A percentile compares a stretch with the other conserved stretches of the same genome.
phyloP scores from a whole-genome alignment of 495 filamentous ascomycete genomes.

The Neurospora sp. region DNA sequence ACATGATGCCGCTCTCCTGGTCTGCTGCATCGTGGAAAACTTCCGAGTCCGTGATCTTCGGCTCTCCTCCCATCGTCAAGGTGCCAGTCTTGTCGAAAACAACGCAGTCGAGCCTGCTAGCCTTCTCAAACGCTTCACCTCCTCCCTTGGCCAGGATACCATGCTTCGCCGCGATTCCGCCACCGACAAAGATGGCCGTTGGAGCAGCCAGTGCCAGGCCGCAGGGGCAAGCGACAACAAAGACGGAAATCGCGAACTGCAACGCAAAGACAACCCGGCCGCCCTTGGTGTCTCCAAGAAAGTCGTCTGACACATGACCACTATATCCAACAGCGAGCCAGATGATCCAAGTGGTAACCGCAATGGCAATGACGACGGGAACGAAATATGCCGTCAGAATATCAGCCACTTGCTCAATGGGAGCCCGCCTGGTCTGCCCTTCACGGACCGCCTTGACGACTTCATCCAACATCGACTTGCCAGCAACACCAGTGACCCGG shows the following conservation, averaged over 20 bases:
- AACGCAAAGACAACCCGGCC: slow-evolving; percentile 84
- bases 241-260: slow-evolving; percentile 88
- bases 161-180: slow-evolving; percentile 75
- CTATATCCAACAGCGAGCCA: slow-evolving; percentile 73
- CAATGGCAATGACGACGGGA: slow-evolving; percentile 70
- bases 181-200: slow-evolving; percentile 86
- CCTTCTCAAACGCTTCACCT: slow-evolving; percentile 91
- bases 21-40: slow-evolving; percentile 21
- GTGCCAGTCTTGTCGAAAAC: slow-evolving; percentile 98
- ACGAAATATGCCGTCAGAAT: slow-evolving; percentile 82
- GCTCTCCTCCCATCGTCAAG: slow-evolving; percentile 73
- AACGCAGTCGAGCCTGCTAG: slow-evolving; percentile 72
- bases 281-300: slow-evolving; percentile 54
- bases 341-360: slow-evolving; percentile 70
- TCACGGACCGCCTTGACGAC: slow-evolving; percentile 86
- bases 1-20: slow-evolving; percentile 11
- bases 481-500: slow-evolving; percentile 56
- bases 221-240: slow-evolving; percentile 91
- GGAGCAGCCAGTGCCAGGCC: slow-evolving; percentile 87
- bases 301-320: slow-evolving; percentile 55
- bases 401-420: slow-evolving; percentile 79
- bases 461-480: slow-evolving; percentile 82
- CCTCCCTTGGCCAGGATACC: slow-evolving; percentile 94
- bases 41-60: slow-evolving; percentile 65
- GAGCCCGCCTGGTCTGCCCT: slow-evolving; percentile 79